Evolutionary conservation across 441 rosid species (phyloP), one percentile per base, ranked within the genome.

Genomic region (Pelargonium fulgidum): DNA sequence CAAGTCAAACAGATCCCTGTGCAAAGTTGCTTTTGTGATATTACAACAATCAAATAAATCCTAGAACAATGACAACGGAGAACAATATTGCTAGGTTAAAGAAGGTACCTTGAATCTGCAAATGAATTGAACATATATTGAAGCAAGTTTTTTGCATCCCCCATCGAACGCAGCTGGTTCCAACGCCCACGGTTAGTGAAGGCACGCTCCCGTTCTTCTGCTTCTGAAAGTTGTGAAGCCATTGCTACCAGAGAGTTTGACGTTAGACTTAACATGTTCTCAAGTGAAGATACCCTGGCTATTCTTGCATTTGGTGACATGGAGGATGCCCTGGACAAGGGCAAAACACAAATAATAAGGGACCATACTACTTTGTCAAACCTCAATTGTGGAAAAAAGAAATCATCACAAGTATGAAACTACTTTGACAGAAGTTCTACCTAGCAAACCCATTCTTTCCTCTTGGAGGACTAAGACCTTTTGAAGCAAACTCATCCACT

Each of bases 151-250:
- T 94, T 94, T 9, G 98, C 98, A 74, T 94, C 98, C 76, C 88
- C 97, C 99, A 94, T 94, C 70, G 98, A 94, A 7, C 96, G 91
- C 79, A 94, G 77, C 77, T 94, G 98, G 85, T 85, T 92, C 99
- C 99, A 94, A 59, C 97, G 97, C 14, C 99, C 99, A 78, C 97
- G 95, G 71, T 68, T 89, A 65, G 89, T 81, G 68, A 95, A 86
- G 19, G 83, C 89, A 67, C 98, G 94, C 64, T 94, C 99, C 19
- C 97, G 81, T 77, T 95, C 99, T 79, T 92, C 97, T 71, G 96
- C 98, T 83, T 94, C 99, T 17, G 98, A 94, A 70, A 94, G 97
- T 81, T 94, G 98, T 74, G 98, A 90, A 66, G 99, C 99, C 99
- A 94, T 94, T 50, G 99, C 87, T 36, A 94, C 94, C 12, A 92